Conservation (phyloP, 768 basidiomycete species). For the Suillus subaureus region DNA sequence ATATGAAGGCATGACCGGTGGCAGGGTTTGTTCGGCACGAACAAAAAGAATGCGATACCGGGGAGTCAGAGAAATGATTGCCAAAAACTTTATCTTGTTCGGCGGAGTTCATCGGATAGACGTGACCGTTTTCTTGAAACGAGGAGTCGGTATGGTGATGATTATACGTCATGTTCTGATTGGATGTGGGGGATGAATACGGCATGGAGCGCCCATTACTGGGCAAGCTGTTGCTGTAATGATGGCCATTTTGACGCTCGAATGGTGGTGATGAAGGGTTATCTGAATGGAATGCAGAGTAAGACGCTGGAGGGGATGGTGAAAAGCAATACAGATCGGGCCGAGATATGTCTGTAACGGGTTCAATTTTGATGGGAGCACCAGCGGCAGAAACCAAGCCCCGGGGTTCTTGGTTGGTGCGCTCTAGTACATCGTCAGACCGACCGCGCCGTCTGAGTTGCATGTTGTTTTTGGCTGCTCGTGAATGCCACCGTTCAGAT, state of each 20-base stretch:
- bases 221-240: conserved; percentile 32
- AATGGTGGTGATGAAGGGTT: conserved; percentile 37
- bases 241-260: conserved; percentile 37
- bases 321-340: conserved; percentile 71
- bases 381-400: conserved; percentile 47
- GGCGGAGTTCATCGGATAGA: conserved; percentile 38
- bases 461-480: conserved; percentile 68
- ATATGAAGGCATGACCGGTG: conserved; percentile 57
- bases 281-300: conserved; percentile 54
- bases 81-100: conserved; percentile 37
- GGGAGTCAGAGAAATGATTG: conserved; percentile 33
- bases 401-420: conserved; percentile 39
- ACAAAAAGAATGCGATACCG: conserved; percentile 49
- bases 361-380: conserved; percentile 72
- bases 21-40: conserved; percentile 66
- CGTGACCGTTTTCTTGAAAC: conserved; percentile 37
- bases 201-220: conserved; percentile 31
- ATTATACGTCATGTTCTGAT: conserved; percentile 35
- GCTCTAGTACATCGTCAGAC: conserved; percentile 37
- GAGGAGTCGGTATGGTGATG: conserved; percentile 37
- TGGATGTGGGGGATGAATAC: conserved; percentile 37
- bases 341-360: conserved; percentile 47
- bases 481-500: conserved; percentile 85
- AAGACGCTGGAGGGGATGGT: conserved; percentile 58
- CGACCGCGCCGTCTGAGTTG: conserved; percentile 43